phyloP scores from a whole-genome alignment of 108 stramenopile genomes.

The Hondaea fermentalgiana region DNA sequence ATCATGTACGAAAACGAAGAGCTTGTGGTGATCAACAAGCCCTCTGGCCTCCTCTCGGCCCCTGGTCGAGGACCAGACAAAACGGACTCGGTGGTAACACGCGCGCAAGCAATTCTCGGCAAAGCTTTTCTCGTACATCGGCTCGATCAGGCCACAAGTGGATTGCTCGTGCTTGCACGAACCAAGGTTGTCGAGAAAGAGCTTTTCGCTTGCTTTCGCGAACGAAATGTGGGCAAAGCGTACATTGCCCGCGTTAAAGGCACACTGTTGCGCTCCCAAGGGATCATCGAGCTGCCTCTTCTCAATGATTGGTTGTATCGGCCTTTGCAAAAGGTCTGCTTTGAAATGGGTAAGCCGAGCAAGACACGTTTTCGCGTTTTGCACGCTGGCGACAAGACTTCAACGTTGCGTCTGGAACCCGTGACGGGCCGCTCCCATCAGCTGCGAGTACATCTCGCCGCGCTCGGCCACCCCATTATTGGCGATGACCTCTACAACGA shows the following conservation, averaged over 20 bases:
- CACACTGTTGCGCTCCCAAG: not conserved
- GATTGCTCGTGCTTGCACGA: not conserved
- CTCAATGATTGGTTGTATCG: not conserved
- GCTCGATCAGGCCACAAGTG: not conserved
- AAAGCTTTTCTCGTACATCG: not conserved
- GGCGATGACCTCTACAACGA: not conserved
- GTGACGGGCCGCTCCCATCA: slow-evolving; percentile 18
- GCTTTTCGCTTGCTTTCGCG: not conserved
- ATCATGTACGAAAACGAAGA: slow-evolving; percentile 53
- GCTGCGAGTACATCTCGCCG: slow-evolving; percentile 8
- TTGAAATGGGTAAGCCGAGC: not conserved
- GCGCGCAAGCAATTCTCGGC: not conserved
- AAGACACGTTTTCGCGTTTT: not conserved
- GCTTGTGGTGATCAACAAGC: slow-evolving; percentile 65
- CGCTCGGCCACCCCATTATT: not conserved
- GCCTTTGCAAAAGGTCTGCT: not conserved
- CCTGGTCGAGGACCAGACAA: slow-evolving; percentile 38
- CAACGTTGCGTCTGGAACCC: not conserved
- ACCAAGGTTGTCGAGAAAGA: not conserved
- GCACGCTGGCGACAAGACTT: not conserved
- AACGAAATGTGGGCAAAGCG: not conserved
- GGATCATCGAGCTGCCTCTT: not conserved
- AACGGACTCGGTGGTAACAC: not conserved
- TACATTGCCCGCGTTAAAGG: not conserved
- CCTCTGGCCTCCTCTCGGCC: slow-evolving; percentile 58